Evolutionary conservation across 495 filamentous ascomycete species (phyloP).

Genomic region (Daldinia vernicosa): DNA sequence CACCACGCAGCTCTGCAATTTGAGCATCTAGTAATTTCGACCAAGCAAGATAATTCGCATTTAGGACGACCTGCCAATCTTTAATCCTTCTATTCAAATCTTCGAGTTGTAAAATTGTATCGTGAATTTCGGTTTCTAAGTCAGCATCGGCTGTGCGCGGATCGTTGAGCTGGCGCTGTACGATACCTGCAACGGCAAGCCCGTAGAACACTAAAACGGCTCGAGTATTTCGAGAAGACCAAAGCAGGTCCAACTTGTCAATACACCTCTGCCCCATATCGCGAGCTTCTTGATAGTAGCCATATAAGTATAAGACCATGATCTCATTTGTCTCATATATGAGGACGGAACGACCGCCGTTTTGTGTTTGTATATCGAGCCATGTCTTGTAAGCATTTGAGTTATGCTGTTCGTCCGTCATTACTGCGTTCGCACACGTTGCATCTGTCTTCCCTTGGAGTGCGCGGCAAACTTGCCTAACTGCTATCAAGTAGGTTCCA

Average conservation of each 20-base stretch:
- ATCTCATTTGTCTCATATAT: slow-evolving; percentile 79
- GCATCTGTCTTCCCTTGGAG: slow-evolving; percentile 84
- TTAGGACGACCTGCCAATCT: slow-evolving; percentile 70
- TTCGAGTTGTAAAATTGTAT: slow-evolving; percentile 65
- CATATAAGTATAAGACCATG: slow-evolving; percentile 77
- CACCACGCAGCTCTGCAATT: slow-evolving; percentile 68
- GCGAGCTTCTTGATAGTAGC: slow-evolving; percentile 74
- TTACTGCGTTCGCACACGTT: slow-evolving; percentile 62
- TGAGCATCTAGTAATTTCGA: slow-evolving; percentile 77
- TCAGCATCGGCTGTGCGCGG: slow-evolving; percentile 58
- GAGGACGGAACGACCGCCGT: slow-evolving; percentile 64
- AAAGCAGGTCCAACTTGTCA: slow-evolving; percentile 67
- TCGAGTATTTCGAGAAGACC: slow-evolving; percentile 76
- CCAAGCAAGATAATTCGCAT: slow-evolving; percentile 85
- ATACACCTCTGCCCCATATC: slow-evolving; percentile 71
- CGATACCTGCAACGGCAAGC: slow-evolving; percentile 71
- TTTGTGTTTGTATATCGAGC: slow-evolving; percentile 52
- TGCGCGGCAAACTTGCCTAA: slow-evolving; percentile 78
- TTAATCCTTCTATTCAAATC: slow-evolving; percentile 67
- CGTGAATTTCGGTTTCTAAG: slow-evolving; percentile 63
- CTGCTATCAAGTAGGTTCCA: slow-evolving; percentile 73
- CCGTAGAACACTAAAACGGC: slow-evolving; percentile 72
- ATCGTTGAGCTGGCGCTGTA: slow-evolving; percentile 66
- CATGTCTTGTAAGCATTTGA: slow-evolving; percentile 70
- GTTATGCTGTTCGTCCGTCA: slow-evolving; percentile 77